Percentiles rank a stretch among this genome's conserved stretches.
Evolutionary conservation across 2,329 filamentous ascomycete species (phyloP).

Genomic region (Pestalotiopsis sp.): DNA sequence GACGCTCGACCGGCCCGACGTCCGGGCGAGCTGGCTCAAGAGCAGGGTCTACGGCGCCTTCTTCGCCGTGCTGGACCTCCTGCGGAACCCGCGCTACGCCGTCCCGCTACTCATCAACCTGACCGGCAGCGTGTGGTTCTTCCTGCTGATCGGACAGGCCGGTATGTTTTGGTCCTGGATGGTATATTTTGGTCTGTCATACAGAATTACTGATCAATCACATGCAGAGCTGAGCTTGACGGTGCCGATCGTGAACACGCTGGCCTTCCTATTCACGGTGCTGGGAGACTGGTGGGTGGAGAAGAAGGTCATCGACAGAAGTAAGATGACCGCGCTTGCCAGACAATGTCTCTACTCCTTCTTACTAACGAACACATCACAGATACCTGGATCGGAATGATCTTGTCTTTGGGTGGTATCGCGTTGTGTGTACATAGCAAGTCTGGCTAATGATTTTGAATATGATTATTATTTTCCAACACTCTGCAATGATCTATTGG

Average conservation of each 20-base stretch:
- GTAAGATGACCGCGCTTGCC: conserved; percentile 46
- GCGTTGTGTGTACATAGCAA: conserved; percentile 80
- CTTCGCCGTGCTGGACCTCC: conserved; percentile 76
- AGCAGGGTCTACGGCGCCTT: conserved; percentile 65
- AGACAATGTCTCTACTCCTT: conserved; percentile 4
- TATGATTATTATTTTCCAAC: not conserved
- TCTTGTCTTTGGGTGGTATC: conserved; percentile 77
- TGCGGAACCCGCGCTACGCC: conserved; percentile 82
- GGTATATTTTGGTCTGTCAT: not conserved
- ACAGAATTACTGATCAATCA: not conserved
- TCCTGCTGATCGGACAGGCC: conserved; percentile 87
- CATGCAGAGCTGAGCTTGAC: conserved; percentile 82
- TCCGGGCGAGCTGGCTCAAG: conserved; percentile 63
- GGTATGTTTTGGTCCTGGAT: conserved; percentile 53
- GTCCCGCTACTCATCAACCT: conserved; percentile 84
- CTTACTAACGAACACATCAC: conserved; percentile 49
- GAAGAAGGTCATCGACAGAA: conserved; percentile 82
- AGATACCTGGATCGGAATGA: conserved; percentile 87
- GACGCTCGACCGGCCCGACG: conserved; percentile 51
- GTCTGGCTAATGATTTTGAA: conserved; percentile 20
- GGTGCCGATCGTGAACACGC: conserved; percentile 90
- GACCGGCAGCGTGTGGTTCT: conserved; percentile 96
- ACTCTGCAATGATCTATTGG: not conserved
- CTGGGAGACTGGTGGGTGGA: conserved; percentile 95
- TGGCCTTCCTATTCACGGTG: conserved; percentile 95